Evolutionary conservation across 2,329 filamentous ascomycete species (phyloP).

Genomic region (Chrysoporthe austroafricana): DNA sequence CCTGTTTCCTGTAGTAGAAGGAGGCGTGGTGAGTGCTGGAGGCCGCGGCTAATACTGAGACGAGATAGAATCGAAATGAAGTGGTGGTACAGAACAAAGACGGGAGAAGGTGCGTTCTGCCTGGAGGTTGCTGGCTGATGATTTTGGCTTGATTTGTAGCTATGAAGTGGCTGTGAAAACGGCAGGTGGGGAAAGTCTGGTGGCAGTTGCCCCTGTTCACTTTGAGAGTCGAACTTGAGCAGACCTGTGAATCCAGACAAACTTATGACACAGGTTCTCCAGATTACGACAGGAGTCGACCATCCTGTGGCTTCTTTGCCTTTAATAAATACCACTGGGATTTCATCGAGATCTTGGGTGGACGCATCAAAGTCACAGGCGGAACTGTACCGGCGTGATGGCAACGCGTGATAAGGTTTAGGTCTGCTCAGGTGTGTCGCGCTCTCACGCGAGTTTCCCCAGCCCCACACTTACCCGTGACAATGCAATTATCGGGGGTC

Average conservation of each 20-base stretch:
- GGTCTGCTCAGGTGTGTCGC: constrained; percentile 21
- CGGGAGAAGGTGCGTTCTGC: not conserved
- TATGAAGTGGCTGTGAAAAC: not conserved
- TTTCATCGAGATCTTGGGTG: constrained; percentile 8
- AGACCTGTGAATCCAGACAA: not conserved
- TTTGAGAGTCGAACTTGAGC: constrained; percentile 13
- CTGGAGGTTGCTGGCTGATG: not conserved
- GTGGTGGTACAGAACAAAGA: not conserved
- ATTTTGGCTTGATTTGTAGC: not conserved
- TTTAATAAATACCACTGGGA: constrained; percentile 17
- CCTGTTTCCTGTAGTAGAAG: constrained; percentile 8
- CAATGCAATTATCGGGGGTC: constrained; percentile 15
- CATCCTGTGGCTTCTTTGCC: not conserved
- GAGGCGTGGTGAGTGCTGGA: not conserved
- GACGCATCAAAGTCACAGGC: constrained; percentile 24
- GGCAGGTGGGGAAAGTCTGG: constrained; percentile 13
- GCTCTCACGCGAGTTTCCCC: constrained; percentile 26
- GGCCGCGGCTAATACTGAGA: not conserved
- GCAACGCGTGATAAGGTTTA: constrained; percentile 25
- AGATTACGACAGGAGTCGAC: not conserved
- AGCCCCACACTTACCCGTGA: constrained; percentile 4
- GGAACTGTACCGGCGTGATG: constrained; percentile 21
- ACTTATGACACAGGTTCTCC: too few species aligned
- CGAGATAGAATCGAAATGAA: too few species aligned
- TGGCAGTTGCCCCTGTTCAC: constrained; percentile 15